Evolutionary conservation across 2,329 filamentous ascomycete genomes (phyloP), one percentile per base, ranked within the genome.

Genomic region (Colletotrichum coccodes): DNA sequence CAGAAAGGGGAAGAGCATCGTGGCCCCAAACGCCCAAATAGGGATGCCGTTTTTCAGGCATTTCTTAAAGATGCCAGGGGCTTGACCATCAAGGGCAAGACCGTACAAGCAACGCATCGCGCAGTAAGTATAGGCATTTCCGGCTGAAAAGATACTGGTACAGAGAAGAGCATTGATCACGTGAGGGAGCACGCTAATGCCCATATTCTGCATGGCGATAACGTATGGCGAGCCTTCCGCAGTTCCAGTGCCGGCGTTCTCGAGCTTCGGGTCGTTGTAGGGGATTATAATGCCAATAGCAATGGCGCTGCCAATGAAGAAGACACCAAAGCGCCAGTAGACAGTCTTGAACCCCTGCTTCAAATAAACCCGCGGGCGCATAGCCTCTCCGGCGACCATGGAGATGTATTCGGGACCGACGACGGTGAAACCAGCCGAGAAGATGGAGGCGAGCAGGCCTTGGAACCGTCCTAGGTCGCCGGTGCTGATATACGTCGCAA

Each of bases 291-390:
- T 90, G 32, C 90, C 90, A 26, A 92, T 86, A 28, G 85, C 86
- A 2, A 94, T 82, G 3, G 90, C 89, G 8, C 91, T 91, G 6
- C 92, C 84, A 30, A 93, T 85, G 79, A 93, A 94, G 80, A 94
- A 94, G 12, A 89, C 79, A 3, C 88, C 90, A 59, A 94, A 86
- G 50, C 92, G 89, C 76, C 90, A 92, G 79, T 93, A 93, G 6
- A 93, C 90, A 1, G 89, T 90, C 74, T 92, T 93, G 81, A 89
- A 94, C 1, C 92, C 92, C 56, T 85, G 86, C 42, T 91, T 91
- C 78, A 94, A 86, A 54, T 88, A 87, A 14, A 80, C 81, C 7
- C 90, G 86, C 0, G 91, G 91, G 70, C 90, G 88, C 73, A 90
- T 83, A 3, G 90, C 86, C 77, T 93, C 91, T 53, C 91, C 92